Evolutionary conservation across 1,139 yeast genomes (phyloP).

Genomic region (Pichia terricola): DNA sequence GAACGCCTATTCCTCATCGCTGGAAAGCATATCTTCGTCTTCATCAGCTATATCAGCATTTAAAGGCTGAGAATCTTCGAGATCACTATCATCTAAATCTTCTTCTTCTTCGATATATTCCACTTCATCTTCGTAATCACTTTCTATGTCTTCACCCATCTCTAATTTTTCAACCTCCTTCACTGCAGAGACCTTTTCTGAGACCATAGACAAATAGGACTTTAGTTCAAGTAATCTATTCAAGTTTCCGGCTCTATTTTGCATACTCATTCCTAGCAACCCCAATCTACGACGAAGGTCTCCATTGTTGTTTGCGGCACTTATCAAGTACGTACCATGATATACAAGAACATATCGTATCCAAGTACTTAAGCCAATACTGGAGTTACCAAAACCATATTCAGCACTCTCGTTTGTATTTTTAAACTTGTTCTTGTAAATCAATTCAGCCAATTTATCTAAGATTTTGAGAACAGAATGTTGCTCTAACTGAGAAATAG

Average conservation of each 20-base stretch:
- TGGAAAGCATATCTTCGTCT: too few species aligned
- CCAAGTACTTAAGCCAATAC: slow-evolving; percentile 57
- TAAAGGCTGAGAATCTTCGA: too few species aligned
- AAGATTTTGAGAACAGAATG: slow-evolving; percentile 63
- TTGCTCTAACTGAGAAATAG: slow-evolving; percentile 31
- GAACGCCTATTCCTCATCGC: too few species aligned
- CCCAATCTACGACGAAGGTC: slow-evolving; percentile 43
- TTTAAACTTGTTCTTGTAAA: slow-evolving; percentile 40
- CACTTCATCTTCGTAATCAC: slow-evolving; percentile 24
- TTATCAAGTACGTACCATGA: slow-evolving; percentile 67
- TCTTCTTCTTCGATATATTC: slow-evolving; percentile 32
- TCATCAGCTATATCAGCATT: too few species aligned
- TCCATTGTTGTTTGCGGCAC: slow-evolving; percentile 18
- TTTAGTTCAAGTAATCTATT: slow-evolving; percentile 76
- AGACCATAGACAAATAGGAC: slow-evolving; percentile 65
- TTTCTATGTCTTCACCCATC: slow-evolving; percentile 6
- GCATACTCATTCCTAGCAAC: slow-evolving; percentile 66
- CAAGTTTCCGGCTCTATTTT: slow-evolving; percentile 63
- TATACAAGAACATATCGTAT: slow-evolving; percentile 85
- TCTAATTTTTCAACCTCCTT: slow-evolving; percentile 36
- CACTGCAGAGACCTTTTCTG: slow-evolving; percentile 60
- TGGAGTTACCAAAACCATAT: slow-evolving; percentile 7
- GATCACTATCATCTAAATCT: slow-evolving; percentile 18
- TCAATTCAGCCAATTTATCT: slow-evolving; percentile 77
- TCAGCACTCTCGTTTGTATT: slow-evolving; percentile 42